A percentile compares a stretch with the other conserved stretches of the same genome.
Evolutionary conservation across 1,284 basidiomycete species (phyloP).

Genomic region (Naganishia cerealis): DNA sequence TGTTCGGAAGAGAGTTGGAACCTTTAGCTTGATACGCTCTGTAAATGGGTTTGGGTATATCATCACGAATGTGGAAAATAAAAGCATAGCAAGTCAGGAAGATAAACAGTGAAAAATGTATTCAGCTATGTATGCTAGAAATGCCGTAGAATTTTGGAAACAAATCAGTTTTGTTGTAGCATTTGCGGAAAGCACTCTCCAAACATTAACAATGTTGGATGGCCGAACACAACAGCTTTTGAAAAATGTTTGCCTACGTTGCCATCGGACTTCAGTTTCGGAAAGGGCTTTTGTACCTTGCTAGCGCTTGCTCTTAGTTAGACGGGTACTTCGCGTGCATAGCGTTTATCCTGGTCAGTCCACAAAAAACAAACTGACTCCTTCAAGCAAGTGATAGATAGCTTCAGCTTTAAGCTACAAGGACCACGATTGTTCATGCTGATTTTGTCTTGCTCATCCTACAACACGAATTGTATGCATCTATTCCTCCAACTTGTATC

Average conservation of each 20-base stretch:
- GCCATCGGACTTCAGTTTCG: too few relatives aligned
- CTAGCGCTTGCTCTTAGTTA: too few relatives aligned
- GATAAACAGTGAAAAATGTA: neutral
- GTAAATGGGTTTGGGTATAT: neutral
- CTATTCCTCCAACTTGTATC: slow-evolving; percentile 64
- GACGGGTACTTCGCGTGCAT: too few relatives aligned
- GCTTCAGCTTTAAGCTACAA: neutral
- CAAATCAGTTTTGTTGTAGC: neutral
- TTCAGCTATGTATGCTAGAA: neutral
- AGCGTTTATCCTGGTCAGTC: too few relatives aligned
- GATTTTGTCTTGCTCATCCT: slow-evolving; percentile 9
- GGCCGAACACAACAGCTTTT: too few relatives aligned
- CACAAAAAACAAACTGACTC: too few relatives aligned
- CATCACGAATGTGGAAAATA: neutral
- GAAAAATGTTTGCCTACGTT: too few relatives aligned
- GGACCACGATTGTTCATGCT: slow-evolving; percentile 8
- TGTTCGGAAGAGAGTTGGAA: neutral
- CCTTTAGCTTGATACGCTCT: neutral
- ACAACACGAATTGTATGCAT: slow-evolving; percentile 5
- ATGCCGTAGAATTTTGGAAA: neutral
- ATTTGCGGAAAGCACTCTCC: neutral
- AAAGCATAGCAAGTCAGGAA: neutral
- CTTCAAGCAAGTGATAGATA: neutral
- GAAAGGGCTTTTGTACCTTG: too few relatives aligned
- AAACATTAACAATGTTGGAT: too few relatives aligned